Base-by-base conservation (phyloP, 2,329 filamentous ascomycete species). In the Purpureocillium takamizusanense region DNA sequence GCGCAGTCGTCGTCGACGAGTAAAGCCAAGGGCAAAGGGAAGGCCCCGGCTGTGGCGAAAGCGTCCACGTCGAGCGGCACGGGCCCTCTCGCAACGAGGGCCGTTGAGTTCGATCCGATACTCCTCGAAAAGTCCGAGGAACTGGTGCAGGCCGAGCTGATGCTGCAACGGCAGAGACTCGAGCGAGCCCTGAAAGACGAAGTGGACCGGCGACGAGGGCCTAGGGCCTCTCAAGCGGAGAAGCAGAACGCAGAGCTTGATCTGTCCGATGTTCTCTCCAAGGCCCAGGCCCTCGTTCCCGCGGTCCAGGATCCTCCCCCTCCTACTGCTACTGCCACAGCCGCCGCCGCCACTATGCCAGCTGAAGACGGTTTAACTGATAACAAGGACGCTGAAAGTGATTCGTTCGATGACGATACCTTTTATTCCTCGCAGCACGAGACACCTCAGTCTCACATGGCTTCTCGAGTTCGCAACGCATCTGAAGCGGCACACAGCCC, bases 371-470 rank as follows among this genome's bases (percentile, higher is more conserved):
- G 11, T 13, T 6, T 62, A 42, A 48, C 50, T 60, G 63, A 67
- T 69, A 72, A 81, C 61, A 70, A 69, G 54, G 78, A 78, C 59
- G 72, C 65, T 48, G 64, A 75, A 55, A 84, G 73, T 72, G 86
- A 90, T 60, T 92, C 86, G 28, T 86, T 88, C 65, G 88, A 95
- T 63, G 83, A 94, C 59, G 88, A 94, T 56, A 92, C 88, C 31
- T 94, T 94, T 62, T 95, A 97, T 69, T 95, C 90, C 49, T 95
- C 89, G 64, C 86, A 83, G 66, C 82, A 89, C 68, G 85, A 89
- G 59, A 94, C 88, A 46, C 76, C 76, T 43, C 70, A 76, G 40
- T 71, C 69, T 23, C 66, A 63, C 36, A 62, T 66, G 42, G 65
- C 66, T 30, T 63, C 69, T 21, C 66, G 65, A 41, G 51, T 66